phyloP scores from a whole-genome alignment of 73 alveolate species.

The Breviolum minutum region DNA sequence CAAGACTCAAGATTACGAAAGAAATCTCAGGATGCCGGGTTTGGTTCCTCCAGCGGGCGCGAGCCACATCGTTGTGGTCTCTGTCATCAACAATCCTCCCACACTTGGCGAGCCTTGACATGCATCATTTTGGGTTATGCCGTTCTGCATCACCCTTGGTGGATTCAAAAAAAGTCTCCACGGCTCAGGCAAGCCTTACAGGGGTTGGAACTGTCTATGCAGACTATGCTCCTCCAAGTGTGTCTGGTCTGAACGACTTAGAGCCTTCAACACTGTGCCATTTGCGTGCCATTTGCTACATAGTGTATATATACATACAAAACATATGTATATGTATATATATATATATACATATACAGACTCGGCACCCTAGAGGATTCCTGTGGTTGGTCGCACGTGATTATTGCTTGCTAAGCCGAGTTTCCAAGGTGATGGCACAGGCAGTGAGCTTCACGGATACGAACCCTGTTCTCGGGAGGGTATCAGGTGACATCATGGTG shows the following conservation, averaged over 20 bases:
- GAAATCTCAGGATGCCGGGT: not conserved
- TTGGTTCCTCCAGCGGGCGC: conserved; percentile 51
- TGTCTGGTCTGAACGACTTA: not conserved
- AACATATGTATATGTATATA: no score
- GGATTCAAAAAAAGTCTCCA: not conserved
- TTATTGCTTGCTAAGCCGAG: no score
- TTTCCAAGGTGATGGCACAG: conserved; percentile 8
- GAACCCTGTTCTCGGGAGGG: conserved; percentile 4
- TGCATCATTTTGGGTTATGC: not conserved
- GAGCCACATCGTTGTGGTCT: conserved; percentile 53
- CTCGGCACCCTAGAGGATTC: no score
- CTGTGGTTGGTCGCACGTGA: no score
- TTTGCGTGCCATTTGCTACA: no score
- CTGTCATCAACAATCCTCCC: not conserved
- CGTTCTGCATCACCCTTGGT: no score
- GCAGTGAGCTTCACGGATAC: conserved; percentile 49
- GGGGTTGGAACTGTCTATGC: conserved; percentile 25
- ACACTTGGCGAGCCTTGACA: conserved; percentile 2
- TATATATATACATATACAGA: no score
- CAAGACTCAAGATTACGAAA: no score
- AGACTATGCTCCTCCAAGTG: conserved; percentile 79
- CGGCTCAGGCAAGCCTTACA: conserved; percentile 19
- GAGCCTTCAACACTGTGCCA: no score
- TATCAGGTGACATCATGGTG: conserved; percentile 50
- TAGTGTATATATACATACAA: no score